Base-by-base conservation (phyloP, 768 basidiomycete genomes). In the Tylopilus balloui region DNA sequence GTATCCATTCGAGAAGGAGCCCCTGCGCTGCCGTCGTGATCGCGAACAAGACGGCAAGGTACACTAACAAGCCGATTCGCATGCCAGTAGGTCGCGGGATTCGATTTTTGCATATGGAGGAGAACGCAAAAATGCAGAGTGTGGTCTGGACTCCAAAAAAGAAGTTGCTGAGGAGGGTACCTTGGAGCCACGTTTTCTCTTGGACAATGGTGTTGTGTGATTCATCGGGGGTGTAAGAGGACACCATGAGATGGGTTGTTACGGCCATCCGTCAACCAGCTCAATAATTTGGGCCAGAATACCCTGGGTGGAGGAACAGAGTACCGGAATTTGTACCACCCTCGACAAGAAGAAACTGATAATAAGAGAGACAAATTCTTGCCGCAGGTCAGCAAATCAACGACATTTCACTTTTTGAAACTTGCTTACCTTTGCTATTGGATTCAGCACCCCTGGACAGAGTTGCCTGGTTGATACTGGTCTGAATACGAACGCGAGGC, bases 1-100 rank as follows among this genome's bases (percentile, higher is more conserved):
- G 61, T n/a, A 56, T 54, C 45, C 63, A 62, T 7, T 53, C 7
- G n/a, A 61, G 38, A 6, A 37, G 34, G 5, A 54, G 36, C 3
- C 31, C 53, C 15, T 58, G 47, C 8, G 41, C 32, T 10, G 39
- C 20, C 17, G 53, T 57, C 17, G 56, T 64, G n/a, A 68, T 40
- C 4, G 25, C 41, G 20, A 50, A 49, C 21, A 48, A 45, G 17
- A 45, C 4, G 11, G 11, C 12, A n/a, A 52, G 19, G 25, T 48
- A 57, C 14, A 28, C 13, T 25, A 55, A 25, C 5, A 54, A 28
- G 21, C 32, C 32, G 4, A 29, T 29, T 29, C 29, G 32, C 17
- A 32, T 29, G 25, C 38, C 42, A 21, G 13, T 8, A 20, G 27
- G 23, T 1, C n/a, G 21, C 13, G 25, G 20, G 23, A 8, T 19